Percentiles rank a stretch among this genome's conserved stretches.
These are phyloP conservation scores for Naganishia randhawae DNA, from an alignment of 768 basidiomycete genomes.

Conservation along the genomic window DNA sequence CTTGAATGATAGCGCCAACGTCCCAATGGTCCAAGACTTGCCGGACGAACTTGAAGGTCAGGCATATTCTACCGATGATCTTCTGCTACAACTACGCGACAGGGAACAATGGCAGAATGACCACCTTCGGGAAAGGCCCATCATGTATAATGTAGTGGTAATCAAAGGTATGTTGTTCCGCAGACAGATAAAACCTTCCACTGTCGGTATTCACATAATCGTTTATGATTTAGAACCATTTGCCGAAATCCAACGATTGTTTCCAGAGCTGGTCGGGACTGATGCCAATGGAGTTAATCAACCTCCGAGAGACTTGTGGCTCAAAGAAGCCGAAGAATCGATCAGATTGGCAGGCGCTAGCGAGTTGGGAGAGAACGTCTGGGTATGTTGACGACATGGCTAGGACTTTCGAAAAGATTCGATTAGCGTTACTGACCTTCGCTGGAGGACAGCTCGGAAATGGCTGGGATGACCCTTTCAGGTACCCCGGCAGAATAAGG, in stretches of 20 bases:
- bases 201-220: background rate
- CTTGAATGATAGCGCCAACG: background rate
- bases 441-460: constrained; percentile 25
- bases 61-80: background rate
- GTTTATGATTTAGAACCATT: constrained; percentile 40
- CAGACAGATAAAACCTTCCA: constrained; percentile 22
- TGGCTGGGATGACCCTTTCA: constrained; percentile 30
- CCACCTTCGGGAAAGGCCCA: constrained; percentile 32
- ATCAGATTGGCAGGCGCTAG: constrained; percentile 24
- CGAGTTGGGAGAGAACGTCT: constrained; percentile 26
- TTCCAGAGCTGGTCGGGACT: constrained; percentile 20
- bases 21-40: background rate
- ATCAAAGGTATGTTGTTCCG: constrained; percentile 31
- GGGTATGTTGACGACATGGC: constrained; percentile 2
- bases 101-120: constrained; percentile 22
- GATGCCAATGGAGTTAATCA: constrained; percentile 3
- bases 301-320: constrained; percentile 6
- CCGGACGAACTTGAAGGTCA: constrained; percentile 12
- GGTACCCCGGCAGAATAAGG: background rate
- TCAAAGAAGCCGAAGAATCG: constrained; percentile 25
- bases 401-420: background rate
- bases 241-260: constrained; percentile 38
- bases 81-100: background rate
- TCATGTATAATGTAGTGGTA: constrained; percentile 49
- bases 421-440: background rate